Evolutionary conservation across 768 basidiomycete species (phyloP).

Genomic region (Baorangia bicolor): DNA sequence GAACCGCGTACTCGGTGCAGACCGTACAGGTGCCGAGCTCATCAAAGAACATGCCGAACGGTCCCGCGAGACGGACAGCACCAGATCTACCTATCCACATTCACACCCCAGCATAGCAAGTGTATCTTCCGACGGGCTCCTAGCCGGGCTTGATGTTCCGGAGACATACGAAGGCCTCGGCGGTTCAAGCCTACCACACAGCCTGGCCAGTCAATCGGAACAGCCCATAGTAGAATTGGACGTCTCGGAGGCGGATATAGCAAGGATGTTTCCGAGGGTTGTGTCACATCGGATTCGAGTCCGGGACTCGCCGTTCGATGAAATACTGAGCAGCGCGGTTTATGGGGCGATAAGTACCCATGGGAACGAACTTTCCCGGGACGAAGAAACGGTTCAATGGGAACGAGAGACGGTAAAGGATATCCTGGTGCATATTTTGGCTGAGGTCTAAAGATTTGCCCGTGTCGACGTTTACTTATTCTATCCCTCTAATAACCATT

Average conservation of each 20-base stretch:
- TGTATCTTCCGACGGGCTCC: constrained; percentile 22
- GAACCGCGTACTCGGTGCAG: constrained; percentile 60
- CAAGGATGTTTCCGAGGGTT: constrained; percentile 68
- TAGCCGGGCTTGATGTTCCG: constrained; percentile 17
- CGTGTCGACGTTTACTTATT: background rate
- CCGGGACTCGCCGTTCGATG: constrained; percentile 67
- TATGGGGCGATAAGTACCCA: constrained; percentile 47
- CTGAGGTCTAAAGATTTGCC: constrained; percentile 41
- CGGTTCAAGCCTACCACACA: constrained; percentile 4
- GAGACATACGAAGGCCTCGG: constrained; percentile 7
- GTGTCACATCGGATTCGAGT: constrained; percentile 75
- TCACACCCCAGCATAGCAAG: constrained; percentile 18
- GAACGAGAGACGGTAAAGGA: constrained; percentile 60
- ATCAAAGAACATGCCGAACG: constrained; percentile 33
- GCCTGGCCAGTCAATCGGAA: constrained; percentile 11
- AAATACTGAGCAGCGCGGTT: constrained; percentile 62
- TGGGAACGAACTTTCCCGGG: constrained; percentile 16
- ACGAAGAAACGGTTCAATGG: constrained; percentile 29
- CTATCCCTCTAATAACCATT: background rate
- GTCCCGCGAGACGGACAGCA: constrained; percentile 19
- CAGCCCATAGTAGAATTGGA: constrained; percentile 43
- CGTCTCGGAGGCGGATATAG: constrained; percentile 73
- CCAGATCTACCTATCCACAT: constrained; percentile 17
- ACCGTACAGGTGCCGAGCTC: constrained; percentile 61
- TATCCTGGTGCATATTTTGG: constrained; percentile 57